Evolutionary conservation across 495 filamentous ascomycete genomes (phyloP).

Genomic region (Oleoguttula mirabilis): DNA sequence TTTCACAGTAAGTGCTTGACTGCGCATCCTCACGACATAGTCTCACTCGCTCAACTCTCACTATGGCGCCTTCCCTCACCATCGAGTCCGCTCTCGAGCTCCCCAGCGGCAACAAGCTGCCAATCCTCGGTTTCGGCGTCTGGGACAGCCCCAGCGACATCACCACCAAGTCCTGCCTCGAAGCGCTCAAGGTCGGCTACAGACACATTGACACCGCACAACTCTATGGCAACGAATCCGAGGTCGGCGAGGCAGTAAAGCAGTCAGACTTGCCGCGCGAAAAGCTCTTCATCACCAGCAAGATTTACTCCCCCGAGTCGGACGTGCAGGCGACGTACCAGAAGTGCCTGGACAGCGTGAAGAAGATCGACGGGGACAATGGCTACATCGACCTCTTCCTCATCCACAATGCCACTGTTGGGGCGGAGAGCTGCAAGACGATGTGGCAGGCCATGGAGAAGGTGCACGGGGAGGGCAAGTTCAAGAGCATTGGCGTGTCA

Average conservation of each 20-base stretch:
- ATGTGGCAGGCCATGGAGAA: conserved; percentile 57
- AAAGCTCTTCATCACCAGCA: conserved; percentile 55
- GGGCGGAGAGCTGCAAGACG: conserved; percentile 40
- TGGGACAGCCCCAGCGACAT: conserved; percentile 43
- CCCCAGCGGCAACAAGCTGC: conserved; percentile 42
- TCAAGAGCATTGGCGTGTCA: conserved; percentile 55
- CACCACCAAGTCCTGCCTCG: conserved; percentile 45
- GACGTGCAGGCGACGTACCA: conserved; percentile 47
- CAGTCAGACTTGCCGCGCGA: conserved; percentile 41
- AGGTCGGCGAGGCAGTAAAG: conserved; percentile 52
- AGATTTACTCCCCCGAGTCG: conserved; percentile 47
- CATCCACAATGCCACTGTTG: conserved; percentile 50
- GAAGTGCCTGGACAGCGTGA: conserved; percentile 47
- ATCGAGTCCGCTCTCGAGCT: conserved; percentile 41
- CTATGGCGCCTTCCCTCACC: not conserved
- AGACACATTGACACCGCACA: conserved; percentile 65
- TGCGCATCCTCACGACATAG: not conserved
- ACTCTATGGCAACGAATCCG: conserved; percentile 54
- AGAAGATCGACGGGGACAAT: conserved; percentile 45
- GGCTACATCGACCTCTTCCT: conserved; percentile 62
- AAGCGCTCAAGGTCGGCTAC: conserved; percentile 53
- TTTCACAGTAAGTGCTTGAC: conserved; percentile 2
- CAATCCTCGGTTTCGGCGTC: conserved; percentile 63
- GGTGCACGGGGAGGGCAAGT: conserved; percentile 43
- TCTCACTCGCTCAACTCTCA: not conserved